These are phyloP conservation scores for Podaxis rugospora DNA, from an alignment of 768 basidiomycete genomes.

Conservation along the genomic window DNA sequence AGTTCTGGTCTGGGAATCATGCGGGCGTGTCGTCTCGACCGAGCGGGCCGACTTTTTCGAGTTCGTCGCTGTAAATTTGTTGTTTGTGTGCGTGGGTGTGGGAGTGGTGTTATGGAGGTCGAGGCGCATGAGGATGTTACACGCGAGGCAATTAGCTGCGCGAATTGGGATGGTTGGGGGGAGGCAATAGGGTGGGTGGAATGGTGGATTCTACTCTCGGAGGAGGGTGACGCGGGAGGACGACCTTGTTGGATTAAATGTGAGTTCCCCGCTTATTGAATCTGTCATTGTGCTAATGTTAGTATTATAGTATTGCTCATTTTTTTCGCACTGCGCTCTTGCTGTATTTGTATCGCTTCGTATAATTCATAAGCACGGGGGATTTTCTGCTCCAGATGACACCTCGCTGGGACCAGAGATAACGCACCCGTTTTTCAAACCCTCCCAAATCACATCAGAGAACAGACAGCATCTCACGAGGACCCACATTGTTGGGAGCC, in stretches of 20 bases:
- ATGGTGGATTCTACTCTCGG: too few relatives aligned
- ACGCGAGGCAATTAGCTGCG: conserved; percentile 76
- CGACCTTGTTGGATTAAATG: not conserved
- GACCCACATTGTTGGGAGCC: too few relatives aligned
- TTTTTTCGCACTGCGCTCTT: not conserved
- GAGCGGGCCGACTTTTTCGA: conserved; percentile 90
- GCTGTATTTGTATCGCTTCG: not conserved
- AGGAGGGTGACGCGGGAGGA: not conserved
- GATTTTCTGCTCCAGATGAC: not conserved
- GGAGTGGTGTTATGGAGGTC: conserved; percentile 65
- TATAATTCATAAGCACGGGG: not conserved
- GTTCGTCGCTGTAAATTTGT: conserved; percentile 80
- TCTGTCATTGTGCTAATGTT: not conserved
- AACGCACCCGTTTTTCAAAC: too few relatives aligned
- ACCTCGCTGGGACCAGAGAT: not conserved
- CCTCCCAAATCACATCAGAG: too few relatives aligned
- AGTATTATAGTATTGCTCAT: not conserved
- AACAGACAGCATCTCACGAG: too few relatives aligned
- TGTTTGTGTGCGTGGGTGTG: conserved; percentile 65
- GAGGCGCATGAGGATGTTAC: conserved; percentile 41
- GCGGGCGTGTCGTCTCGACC: conserved; percentile 75
- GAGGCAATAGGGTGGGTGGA: conserved; percentile 8
- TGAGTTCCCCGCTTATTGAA: not conserved
- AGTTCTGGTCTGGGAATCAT: conserved; percentile 88
- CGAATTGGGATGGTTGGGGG: conserved; percentile 64